Conservation (phyloP, 768 basidiomycete species). For the Mycena filopes region DNA sequence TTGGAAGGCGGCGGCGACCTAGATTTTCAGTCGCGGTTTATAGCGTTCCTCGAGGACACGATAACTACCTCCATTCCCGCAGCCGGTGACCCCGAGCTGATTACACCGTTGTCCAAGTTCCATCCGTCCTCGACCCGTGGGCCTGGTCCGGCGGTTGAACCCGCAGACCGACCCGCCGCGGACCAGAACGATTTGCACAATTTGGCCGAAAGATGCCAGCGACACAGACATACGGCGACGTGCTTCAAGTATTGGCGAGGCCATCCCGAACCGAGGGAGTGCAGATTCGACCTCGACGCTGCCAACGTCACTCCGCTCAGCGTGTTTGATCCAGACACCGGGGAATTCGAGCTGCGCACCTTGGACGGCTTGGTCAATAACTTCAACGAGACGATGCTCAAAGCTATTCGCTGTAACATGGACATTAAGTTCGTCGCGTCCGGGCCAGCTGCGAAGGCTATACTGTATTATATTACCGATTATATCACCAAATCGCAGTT, state of each 20-base stretch:
- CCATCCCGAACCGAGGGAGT: not conserved
- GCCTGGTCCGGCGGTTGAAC: no score
- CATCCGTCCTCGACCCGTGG: no score
- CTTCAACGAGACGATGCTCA: conserved; percentile 26
- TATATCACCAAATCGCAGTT: conserved; percentile 46
- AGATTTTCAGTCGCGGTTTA: no score
- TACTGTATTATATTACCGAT: conserved; percentile 47
- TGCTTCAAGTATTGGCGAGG: conserved; percentile 1
- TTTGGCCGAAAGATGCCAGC: not conserved
- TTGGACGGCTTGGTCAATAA: conserved; percentile 2
- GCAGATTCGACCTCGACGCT: conserved; percentile 16
- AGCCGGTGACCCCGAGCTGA: no score
- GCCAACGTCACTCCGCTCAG: not conserved
- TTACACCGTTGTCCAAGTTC: no score
- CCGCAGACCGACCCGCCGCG: no score
- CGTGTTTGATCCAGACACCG: not conserved
- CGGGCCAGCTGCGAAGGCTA: conserved; percentile 40
- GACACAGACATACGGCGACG: not conserved
- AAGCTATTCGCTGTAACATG: conserved; percentile 32
- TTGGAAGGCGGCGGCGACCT: no score
- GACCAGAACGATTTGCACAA: not conserved
- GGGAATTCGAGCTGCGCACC: not conserved
- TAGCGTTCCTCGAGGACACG: no score
- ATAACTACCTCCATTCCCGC: no score
- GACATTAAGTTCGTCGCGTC: conserved; percentile 32